These are phyloP conservation scores for Cymbopogon citratus DNA, from an alignment of 176 grass and related monocot species.

Conservation along the genomic window DNA sequence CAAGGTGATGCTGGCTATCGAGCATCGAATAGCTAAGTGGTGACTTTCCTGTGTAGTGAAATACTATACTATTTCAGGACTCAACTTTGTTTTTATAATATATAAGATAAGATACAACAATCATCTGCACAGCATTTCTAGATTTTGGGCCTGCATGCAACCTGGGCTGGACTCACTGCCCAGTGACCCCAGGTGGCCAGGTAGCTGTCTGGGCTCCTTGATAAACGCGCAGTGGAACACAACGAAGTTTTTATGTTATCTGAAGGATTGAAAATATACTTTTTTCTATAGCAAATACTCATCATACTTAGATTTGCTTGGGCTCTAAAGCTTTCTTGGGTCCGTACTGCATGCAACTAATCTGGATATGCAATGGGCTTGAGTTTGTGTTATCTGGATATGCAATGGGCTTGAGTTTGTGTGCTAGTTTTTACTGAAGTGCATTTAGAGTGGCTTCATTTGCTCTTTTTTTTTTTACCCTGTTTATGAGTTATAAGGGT, in stretches of 20 bases:
- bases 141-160: neutral
- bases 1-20: neutral
- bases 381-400: too few species aligned
- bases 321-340: neutral
- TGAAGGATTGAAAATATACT: neutral
- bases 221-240: neutral
- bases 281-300: neutral
- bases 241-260: neutral
- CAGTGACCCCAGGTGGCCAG: too few species aligned
- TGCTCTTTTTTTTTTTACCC: neutral
- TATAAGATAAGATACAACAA: neutral
- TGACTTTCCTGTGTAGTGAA: neutral
- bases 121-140: neutral
- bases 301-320: neutral
- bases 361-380: neutral
- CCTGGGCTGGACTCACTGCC: too few species aligned
- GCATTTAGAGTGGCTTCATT: neutral
- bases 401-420: neutral
- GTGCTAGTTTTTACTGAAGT: neutral
- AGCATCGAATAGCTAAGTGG: neutral
- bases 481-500: neutral
- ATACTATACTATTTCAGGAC: neutral
- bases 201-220: neutral
- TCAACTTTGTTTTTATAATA: neutral
- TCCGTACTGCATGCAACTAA: neutral